These are phyloP conservation scores for Santalum album DNA, from an alignment of 164 flowering plant genomes.

Conservation along the genomic window DNA sequence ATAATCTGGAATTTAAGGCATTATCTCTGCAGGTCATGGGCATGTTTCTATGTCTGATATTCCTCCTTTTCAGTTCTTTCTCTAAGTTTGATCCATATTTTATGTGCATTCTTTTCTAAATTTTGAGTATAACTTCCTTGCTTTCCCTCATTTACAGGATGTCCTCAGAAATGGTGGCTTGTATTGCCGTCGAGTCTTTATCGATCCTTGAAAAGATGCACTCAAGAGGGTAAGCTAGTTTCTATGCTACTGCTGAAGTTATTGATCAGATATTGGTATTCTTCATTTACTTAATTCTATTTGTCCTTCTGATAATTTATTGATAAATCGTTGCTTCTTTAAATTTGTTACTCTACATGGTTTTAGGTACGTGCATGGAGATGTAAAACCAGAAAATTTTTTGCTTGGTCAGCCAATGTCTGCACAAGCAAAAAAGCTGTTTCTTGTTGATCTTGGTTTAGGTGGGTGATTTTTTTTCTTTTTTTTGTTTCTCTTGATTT, in stretches of 20 bases:
- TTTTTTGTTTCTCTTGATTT: background rate
- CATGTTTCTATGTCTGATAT: too few species aligned
- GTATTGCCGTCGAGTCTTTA: conserved; percentile 82
- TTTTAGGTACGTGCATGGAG: conserved; percentile 82
- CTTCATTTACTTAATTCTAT: background rate
- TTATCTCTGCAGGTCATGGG: too few species aligned
- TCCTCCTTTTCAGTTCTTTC: too few species aligned
- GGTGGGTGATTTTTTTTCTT: conserved; percentile 28
- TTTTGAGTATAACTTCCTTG: too few species aligned
- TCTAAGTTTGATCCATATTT: too few species aligned
- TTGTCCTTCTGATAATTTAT: background rate
- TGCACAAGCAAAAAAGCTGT: conserved; percentile 71
- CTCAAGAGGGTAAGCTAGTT: conserved; percentile 49
- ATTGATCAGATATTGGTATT: background rate
- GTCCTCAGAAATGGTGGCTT: conserved; percentile 82
- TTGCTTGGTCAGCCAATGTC: conserved; percentile 77
- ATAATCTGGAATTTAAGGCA: background rate
- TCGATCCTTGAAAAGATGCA: conserved; percentile 92
- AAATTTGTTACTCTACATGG: background rate
- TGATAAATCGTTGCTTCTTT: conserved; percentile 1
- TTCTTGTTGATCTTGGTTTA: conserved; percentile 84
- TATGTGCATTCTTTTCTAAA: background rate
- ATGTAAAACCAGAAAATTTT: conserved; percentile 90
- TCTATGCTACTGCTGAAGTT: background rate
- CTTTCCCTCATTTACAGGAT: conserved; percentile 43